Conservation (phyloP, 495 filamentous ascomycete genomes). For the Penicillium samsonianum region DNA sequence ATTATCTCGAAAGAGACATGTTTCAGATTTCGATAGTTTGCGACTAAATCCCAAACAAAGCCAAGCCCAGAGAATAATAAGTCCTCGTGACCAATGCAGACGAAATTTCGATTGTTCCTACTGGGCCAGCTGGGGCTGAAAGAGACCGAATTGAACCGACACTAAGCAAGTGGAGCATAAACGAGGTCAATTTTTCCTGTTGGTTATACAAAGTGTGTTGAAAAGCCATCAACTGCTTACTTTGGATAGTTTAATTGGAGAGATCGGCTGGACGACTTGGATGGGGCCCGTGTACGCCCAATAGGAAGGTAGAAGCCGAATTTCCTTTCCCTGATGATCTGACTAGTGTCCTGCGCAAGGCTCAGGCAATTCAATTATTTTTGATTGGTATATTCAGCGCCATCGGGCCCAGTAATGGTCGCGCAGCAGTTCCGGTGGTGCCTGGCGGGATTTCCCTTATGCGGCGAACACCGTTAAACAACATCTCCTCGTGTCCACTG, state of each 20-base stretch:
- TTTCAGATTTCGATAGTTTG: constrained; percentile 4
- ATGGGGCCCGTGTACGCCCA: not conserved
- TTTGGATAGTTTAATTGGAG: not conserved
- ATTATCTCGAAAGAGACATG: not conserved
- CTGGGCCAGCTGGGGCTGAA: not conserved
- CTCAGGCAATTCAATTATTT: not conserved
- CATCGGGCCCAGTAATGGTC: not conserved
- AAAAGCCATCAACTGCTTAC: not conserved
- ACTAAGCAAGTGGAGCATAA: constrained; percentile 4
- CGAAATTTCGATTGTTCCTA: not conserved
- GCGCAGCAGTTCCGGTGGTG: not conserved
- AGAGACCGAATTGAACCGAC: not conserved
- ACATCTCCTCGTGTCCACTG: constrained; percentile 3
- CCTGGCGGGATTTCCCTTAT: constrained; percentile 3
- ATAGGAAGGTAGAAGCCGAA: constrained; percentile 1
- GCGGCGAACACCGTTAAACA: not conserved
- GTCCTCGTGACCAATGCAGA: not conserved
- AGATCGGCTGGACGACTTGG: not conserved
- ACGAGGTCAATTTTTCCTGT: not conserved
- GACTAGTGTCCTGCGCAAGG: constrained; percentile 1
- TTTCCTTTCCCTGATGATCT: not conserved
- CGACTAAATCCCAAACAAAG: not conserved
- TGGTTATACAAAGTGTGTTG: not conserved
- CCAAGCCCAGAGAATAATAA: not conserved
- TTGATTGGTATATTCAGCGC: not conserved